These are phyloP conservation scores for Ceratobasidium sp. DNA, from an alignment of 1,284 basidiomycete genomes.

Conservation along the genomic window DNA sequence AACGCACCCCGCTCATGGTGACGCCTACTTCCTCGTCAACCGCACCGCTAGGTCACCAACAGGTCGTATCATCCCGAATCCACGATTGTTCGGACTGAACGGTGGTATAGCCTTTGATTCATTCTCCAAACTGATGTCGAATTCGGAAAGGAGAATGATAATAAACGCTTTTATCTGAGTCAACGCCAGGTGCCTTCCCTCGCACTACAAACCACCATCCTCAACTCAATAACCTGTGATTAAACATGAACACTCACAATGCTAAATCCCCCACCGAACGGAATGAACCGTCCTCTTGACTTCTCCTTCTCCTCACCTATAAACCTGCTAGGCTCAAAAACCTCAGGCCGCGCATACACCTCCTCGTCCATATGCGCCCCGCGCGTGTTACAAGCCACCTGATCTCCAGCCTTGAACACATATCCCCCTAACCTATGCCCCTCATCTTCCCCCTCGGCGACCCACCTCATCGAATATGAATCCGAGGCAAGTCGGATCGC, in stretches of 20 bases:
- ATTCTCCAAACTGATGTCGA: constrained; percentile 38
- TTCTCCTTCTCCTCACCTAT: constrained; percentile 25
- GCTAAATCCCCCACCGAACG: constrained; percentile 47
- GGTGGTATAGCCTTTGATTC: neutral
- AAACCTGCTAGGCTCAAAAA: constrained; percentile 45
- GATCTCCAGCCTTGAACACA: constrained; percentile 49
- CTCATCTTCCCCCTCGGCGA: constrained; percentile 31
- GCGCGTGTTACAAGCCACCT: constrained; percentile 51
- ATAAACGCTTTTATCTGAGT: constrained; percentile 44
- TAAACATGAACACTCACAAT: constrained; percentile 27
- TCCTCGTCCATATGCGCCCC: constrained; percentile 47
- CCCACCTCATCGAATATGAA: constrained; percentile 45
- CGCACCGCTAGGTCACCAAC: constrained; percentile 33
- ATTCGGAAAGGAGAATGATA: constrained; percentile 27
- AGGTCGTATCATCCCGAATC: constrained; percentile 45
- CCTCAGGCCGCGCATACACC: constrained; percentile 41
- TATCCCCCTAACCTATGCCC: constrained; percentile 34
- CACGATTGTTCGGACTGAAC: constrained; percentile 38
- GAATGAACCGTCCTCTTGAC: constrained; percentile 34
- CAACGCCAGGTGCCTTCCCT: constrained; percentile 46
- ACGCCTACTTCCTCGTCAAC: neutral
- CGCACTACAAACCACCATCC: constrained; percentile 37
- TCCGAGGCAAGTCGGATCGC: constrained; percentile 43
- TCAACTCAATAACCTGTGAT: neutral
- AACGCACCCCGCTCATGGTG: too few relatives aligned